Percentiles rank a stretch among this genome's conserved stretches.
These are phyloP conservation scores for Bipolaris oryzae DNA, from an alignment of 2,329 filamentous ascomycete genomes.

Conservation along the genomic window DNA sequence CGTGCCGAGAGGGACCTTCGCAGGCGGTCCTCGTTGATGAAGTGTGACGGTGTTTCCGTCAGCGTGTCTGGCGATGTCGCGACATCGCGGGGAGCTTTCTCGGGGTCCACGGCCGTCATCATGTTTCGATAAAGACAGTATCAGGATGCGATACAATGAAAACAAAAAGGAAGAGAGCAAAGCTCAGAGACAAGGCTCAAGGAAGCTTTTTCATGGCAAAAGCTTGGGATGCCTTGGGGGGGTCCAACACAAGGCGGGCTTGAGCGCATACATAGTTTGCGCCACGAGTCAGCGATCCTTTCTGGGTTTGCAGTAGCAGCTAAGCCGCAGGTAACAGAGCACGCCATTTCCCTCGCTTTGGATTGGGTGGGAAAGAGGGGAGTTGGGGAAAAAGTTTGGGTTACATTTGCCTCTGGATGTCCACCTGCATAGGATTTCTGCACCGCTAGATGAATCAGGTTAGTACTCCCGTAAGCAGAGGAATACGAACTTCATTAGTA, in stretches of 20 bases:
- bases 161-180: neutral
- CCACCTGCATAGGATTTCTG: neutral
- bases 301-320: constrained; percentile 4
- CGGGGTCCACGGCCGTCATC: constrained; percentile 22
- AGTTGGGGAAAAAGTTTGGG: neutral
- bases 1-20: constrained; percentile 46
- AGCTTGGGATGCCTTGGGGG: constrained; percentile 13
- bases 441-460: neutral
- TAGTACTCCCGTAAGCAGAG: neutral
- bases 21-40: constrained; percentile 33
- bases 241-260: constrained; percentile 1
- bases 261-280: constrained; percentile 11
- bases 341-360: constrained; percentile 24
- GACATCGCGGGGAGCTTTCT: constrained; percentile 23
- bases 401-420: constrained; percentile 6
- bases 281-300: constrained; percentile 4
- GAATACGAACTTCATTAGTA: neutral
- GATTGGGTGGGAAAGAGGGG: constrained; percentile 23
- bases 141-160: neutral
- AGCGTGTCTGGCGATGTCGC: constrained; percentile 18
- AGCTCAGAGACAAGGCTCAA: constrained; percentile 1
- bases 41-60: constrained; percentile 15
- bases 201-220: constrained; percentile 33
- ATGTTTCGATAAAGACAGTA: neutral
- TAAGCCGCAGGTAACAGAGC: constrained; percentile 23